These are phyloP conservation scores for Hericium coralloides DNA, from an alignment of 768 basidiomycete genomes.

Conservation along the genomic window DNA sequence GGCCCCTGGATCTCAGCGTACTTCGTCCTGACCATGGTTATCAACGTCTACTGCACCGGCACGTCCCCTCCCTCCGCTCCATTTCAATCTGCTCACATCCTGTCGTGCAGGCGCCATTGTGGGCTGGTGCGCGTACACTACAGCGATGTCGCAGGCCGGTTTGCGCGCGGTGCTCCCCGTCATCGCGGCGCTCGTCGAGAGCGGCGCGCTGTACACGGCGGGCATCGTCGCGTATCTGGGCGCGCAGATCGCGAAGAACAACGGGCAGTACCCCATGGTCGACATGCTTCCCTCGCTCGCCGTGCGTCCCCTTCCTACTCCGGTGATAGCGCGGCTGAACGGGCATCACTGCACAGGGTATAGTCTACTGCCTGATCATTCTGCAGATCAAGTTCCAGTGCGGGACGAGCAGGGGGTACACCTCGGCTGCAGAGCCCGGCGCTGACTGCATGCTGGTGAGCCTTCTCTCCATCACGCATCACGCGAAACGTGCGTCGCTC, in stretches of 20 bases:
- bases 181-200: neutral
- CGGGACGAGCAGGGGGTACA: neutral
- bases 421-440: neutral
- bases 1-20: neutral
- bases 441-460: too few species aligned
- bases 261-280: neutral
- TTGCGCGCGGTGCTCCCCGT: neutral
- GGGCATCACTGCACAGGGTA: neutral
- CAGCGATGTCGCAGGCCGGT: neutral
- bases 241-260: neutral
- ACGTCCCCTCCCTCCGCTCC: neutral
- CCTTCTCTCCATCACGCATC: too few species aligned
- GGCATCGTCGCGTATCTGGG: neutral
- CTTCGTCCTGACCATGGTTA: neutral
- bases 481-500: too few species aligned
- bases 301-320: neutral
- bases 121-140: neutral
- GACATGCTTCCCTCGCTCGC: neutral
- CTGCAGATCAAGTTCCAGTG: neutral
- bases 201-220: neutral
- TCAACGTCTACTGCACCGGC: neutral
- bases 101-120: neutral
- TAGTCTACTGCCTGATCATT: neutral
- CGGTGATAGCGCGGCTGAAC: neutral
- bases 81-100: neutral